A percentile compares a stretch with the other conserved stretches of the same genome.
These are phyloP conservation scores for Yamadazyma kanchanaburiensis DNA, from an alignment of 1,139 yeast genomes.

Conservation along the genomic window DNA sequence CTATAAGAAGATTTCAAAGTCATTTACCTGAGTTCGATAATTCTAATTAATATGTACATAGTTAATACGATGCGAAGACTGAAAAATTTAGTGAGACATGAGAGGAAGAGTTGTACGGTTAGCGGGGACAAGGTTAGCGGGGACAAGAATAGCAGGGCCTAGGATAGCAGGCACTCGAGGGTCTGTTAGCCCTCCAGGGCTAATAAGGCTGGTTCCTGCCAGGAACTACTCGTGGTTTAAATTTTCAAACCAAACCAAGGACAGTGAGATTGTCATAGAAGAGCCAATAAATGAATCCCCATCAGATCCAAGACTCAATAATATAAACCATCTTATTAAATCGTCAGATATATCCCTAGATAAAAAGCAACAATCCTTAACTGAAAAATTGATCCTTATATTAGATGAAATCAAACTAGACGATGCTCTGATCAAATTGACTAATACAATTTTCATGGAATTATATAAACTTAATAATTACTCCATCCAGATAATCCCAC, in stretches of 20 bases:
- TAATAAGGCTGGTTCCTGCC: too few species aligned
- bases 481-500: background rate
- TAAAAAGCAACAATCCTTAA: slow-evolving; percentile 7
- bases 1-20: slow-evolving; percentile 63
- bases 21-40: slow-evolving; percentile 44
- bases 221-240: slow-evolving; percentile 3
- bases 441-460: slow-evolving; percentile 12
- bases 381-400: slow-evolving; percentile 18
- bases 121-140: too few species aligned
- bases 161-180: too few species aligned
- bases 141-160: too few species aligned
- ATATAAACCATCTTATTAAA: slow-evolving; percentile 24
- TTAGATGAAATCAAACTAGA: slow-evolving; percentile 5
- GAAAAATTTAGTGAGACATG: too few species aligned
- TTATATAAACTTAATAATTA: slow-evolving; percentile 9
- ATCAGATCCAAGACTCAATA: slow-evolving; percentile 2
- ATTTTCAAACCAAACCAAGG: too few species aligned
- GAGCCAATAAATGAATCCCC: slow-evolving; percentile 2
- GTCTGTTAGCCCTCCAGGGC: too few species aligned
- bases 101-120: too few species aligned
- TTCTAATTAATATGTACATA: slow-evolving; percentile 2
- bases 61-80: too few species aligned
- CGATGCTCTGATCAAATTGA: background rate
- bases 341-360: slow-evolving; percentile 24
- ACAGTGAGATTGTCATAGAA: slow-evolving; percentile 3